Percentiles rank a stretch among this genome's conserved stretches.
These are phyloP conservation scores for Saksenaea vasiformis DNA, from an alignment of 371 early-diverging fungal species.

Conservation along the genomic window DNA sequence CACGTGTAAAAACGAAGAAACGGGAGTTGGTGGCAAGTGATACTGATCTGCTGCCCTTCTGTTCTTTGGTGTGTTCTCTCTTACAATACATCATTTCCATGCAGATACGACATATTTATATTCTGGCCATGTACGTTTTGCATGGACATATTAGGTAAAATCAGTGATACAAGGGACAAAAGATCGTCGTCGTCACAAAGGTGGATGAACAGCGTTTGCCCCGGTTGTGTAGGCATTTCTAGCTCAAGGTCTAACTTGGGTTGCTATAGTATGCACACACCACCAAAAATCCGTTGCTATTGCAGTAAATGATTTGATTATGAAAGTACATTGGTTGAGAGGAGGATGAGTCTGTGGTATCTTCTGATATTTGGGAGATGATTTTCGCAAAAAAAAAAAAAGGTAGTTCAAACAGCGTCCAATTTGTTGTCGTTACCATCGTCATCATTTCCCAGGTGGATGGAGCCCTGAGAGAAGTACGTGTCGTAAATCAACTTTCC, in stretches of 20 bases:
- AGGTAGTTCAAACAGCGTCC: too few relatives aligned
- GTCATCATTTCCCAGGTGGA: too few relatives aligned
- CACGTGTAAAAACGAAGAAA: too few relatives aligned
- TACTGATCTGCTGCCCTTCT: too few relatives aligned
- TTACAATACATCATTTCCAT: too few relatives aligned
- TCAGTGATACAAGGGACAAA: constrained; percentile 55
- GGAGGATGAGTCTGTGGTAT: constrained; percentile 43
- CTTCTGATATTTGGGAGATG: constrained; percentile 41
- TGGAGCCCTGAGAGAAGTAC: too few relatives aligned
- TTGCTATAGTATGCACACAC: constrained; percentile 31
- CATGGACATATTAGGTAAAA: constrained; percentile 78
- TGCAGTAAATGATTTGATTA: constrained; percentile 69
- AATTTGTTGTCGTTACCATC: too few relatives aligned
- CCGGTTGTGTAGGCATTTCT: constrained; percentile 66
- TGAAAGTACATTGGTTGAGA: constrained; percentile 72
- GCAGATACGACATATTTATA: neutral
- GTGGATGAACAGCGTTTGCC: constrained; percentile 67
- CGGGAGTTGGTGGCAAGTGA: too few relatives aligned
- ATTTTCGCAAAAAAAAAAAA: too few relatives aligned
- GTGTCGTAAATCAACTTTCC: too few relatives aligned
- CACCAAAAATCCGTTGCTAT: constrained; percentile 70
- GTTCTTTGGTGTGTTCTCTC: too few relatives aligned
- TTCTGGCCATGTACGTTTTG: neutral
- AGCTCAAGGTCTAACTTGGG: constrained; percentile 49
- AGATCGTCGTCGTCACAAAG: constrained; percentile 51